phyloP scores from a whole-genome alignment of 2,329 filamentous ascomycete species.

The Fonsecaea pugnacius region DNA sequence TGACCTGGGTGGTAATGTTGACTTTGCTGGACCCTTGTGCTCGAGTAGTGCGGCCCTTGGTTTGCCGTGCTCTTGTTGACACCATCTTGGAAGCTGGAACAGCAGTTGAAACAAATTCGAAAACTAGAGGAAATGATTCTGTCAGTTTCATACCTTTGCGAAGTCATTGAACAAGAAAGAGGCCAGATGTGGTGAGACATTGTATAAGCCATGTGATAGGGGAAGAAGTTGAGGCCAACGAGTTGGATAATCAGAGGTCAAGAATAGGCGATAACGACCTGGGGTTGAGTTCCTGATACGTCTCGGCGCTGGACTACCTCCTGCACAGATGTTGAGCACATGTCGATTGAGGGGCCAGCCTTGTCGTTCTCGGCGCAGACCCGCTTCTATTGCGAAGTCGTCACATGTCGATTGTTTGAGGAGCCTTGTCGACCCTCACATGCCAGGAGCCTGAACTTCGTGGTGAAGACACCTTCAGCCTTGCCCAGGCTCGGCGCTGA shows the following conservation, averaged over 20 bases:
- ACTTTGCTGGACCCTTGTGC: background rate
- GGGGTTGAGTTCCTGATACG: background rate
- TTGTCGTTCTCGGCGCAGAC: background rate
- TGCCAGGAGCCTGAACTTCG: background rate
- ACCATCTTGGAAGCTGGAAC: constrained; percentile 18
- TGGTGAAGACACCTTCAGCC: constrained; percentile 2
- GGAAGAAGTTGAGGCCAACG: background rate
- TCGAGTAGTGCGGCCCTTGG: background rate
- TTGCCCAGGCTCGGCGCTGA: constrained; percentile 16
- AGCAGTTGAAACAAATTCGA: background rate
- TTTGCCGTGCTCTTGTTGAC: constrained; percentile 11
- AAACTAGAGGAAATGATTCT: background rate
- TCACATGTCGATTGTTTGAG: background rate
- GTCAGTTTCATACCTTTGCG: background rate
- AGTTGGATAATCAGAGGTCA: background rate
- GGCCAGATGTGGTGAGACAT: background rate
- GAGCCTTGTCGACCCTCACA: background rate
- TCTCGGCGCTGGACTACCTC: background rate
- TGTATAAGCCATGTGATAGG: background rate
- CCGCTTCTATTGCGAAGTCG: background rate
- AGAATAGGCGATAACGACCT: background rate
- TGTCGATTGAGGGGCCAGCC: constrained; percentile 7
- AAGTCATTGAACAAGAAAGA: background rate
- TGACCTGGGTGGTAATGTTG: background rate
- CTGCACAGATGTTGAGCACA: background rate